Evolutionary conservation across 208 protist species (phyloP).

Genomic region (Leishmania mexicana): DNA sequence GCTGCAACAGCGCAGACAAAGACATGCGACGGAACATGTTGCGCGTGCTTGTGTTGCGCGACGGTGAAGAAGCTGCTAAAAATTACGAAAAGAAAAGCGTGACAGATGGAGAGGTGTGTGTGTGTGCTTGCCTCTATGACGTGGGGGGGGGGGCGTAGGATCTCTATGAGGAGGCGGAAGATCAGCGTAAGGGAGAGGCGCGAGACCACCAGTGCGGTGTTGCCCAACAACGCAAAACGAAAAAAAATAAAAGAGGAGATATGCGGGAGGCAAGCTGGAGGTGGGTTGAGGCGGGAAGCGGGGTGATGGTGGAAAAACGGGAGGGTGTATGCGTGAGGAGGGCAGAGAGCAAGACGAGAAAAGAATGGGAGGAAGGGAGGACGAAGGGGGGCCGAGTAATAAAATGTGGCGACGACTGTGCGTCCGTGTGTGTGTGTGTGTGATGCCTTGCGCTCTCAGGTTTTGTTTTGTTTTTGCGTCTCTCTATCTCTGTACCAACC

Average conservation of each 20-base stretch:
- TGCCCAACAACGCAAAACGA: background rate
- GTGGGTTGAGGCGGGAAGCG: background rate
- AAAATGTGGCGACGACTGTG: background rate
- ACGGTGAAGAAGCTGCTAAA: background rate
- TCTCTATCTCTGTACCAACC: background rate
- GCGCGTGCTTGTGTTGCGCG: constrained; percentile 14
- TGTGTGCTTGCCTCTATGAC: background rate
- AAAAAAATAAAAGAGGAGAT: background rate
- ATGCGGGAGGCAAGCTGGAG: background rate
- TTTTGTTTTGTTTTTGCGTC: background rate
- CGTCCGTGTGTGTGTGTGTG: background rate
- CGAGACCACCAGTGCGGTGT: background rate
- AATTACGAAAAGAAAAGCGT: background rate
- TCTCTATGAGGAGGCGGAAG: background rate
- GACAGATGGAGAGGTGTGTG: background rate
- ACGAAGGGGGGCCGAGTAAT: background rate
- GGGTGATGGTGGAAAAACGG: background rate
- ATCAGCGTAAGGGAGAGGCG: background rate
- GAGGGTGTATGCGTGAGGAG: background rate
- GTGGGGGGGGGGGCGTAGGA: background rate
- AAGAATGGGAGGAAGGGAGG: background rate
- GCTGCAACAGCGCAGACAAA: constrained; percentile 21
- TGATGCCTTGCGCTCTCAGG: background rate
- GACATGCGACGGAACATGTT: constrained; percentile 64
- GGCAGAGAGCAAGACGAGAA: background rate